A percentile compares a stretch with the other conserved stretches of the same genome.
Evolutionary conservation across 169 alveolate genomes (phyloP).

Genomic region (Babesia ovis): DNA sequence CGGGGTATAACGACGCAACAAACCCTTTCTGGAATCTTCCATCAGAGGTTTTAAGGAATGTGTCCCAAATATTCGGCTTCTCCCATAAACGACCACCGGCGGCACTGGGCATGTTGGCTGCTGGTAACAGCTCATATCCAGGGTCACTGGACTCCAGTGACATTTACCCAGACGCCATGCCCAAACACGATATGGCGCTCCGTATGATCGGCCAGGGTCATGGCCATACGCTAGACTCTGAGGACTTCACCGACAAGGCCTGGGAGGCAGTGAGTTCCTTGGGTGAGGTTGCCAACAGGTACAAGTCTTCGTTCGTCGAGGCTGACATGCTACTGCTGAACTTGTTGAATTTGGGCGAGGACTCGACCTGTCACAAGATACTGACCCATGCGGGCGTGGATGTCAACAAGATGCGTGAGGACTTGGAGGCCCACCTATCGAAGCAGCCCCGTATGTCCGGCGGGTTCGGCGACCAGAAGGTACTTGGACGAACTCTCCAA

Average conservation of each 20-base stretch:
- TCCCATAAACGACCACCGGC: conserved; percentile 15
- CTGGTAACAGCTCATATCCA: conserved; percentile 3
- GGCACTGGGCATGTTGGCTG: conserved; percentile 33
- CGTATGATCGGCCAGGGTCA: conserved; percentile 67
- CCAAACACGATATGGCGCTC: conserved; percentile 36
- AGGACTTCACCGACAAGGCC: conserved; percentile 86
- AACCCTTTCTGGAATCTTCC: neutral
- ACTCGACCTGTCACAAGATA: conserved; percentile 74
- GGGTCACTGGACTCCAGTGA: neutral
- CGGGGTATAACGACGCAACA: neutral
- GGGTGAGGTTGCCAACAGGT: conserved; percentile 76
- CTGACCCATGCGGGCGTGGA: conserved; percentile 74
- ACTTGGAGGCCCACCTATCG: conserved; percentile 77
- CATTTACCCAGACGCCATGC: neutral
- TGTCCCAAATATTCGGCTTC: neutral
- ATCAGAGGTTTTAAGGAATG: neutral
- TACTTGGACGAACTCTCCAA: conserved; percentile 82
- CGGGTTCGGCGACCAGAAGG: conserved; percentile 86
- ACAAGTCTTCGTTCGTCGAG: conserved; percentile 83
- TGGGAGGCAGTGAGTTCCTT: conserved; percentile 85
- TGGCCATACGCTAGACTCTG: conserved; percentile 81
- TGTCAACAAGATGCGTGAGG: conserved; percentile 72
- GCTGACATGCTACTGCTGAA: conserved; percentile 82
- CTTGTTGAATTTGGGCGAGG: conserved; percentile 77
- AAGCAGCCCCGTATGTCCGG: conserved; percentile 82